Evolutionary conservation across 2,329 filamentous ascomycete species (phyloP), one percentile per base, ranked within the genome.

Genomic region (Drechslera avenae): DNA sequence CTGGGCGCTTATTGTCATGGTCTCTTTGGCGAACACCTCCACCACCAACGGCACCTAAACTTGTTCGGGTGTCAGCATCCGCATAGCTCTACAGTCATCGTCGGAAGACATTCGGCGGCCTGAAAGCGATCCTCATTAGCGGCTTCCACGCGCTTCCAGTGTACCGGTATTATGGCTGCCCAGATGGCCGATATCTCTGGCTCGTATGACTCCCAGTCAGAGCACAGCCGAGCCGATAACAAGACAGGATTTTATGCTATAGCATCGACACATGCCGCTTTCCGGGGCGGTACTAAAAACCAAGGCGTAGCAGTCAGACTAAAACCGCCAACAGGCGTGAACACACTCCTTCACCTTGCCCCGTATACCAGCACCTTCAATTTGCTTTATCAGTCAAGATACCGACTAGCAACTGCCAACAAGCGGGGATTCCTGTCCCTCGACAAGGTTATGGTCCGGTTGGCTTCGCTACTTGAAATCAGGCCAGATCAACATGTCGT

Each of bases 1-100:
- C 40, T 52, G 59, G 62, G 65, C 66, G 66, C 66, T 62, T 68
- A 67, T 39, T 54, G 50, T 43, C 23, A 39, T 52, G 39, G 50
- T 52, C 34, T 62, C 57, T 62, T 56, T 67, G 66, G 63, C 47
- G 56, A 51, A 32, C 4, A 17, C 34, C 48, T 41, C 46, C 50
- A 58, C 48, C 44, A 57, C 50, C 60, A 64, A 54, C 54, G 12
- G 21, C 43, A 47, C 44, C 52, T 50, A 46, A 34, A 45, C 51
- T 49, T 33, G 19, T 43, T 49, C 39, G 19, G 42, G 13, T 46
- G 23, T n/a, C 43, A 30, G 13, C 34, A 23, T 28, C 19, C 19
- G 28, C 12, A 47, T 17, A 17, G 26, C 26, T 37, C 17, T 12
- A 32, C 34, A 33, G 34, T 21, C 35, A 14, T 39, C 26, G 30